Evolutionary conservation across 441 rosid species (phyloP), one percentile per base, ranked within the genome.

Genomic region (Brassica balearica): DNA sequence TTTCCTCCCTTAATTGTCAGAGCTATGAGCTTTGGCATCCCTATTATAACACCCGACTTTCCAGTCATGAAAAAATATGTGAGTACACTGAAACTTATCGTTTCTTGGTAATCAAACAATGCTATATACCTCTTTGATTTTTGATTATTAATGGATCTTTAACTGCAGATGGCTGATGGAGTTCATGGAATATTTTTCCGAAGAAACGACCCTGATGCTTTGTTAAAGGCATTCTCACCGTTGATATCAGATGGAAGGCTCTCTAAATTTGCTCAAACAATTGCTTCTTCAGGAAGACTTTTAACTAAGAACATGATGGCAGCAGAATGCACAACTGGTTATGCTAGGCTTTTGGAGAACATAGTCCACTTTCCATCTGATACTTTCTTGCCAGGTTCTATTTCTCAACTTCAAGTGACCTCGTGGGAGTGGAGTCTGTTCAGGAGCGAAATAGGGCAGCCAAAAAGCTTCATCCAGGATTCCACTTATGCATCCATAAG

Each of bases 21-120:
- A 82, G 96, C 98, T 77, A 91, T 96, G 99, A 92, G 92, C 64
- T 90, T 93, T 80, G 93, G 92, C 71, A 84, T 92, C 71, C 97
- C 93, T 53, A 81, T 94, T 79, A 78, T 92, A 72, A 82, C 88
- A 63, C 98, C 98, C 60, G 96, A 96, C 81, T 84, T 86, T 82
- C 93, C 96, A 65, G 75, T 90, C 72, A 83, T 96, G 53, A 93
- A 83, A 86, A 89, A 89, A 91, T 90, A 91, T 77, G 99, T 91
- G 78, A 74, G 97, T 84, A 68, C 74, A 15, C 62, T 58, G 48
- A 68, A 77, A 53, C 73, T 74, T 36, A 71, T 81, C 48, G 53
- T 79, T 72, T 22, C 70, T 59, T 61, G 62, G 58, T 81, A 36
- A 29, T 63, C 38, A 25, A 77, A 10, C 76, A 36, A 58, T 77